Conservation (phyloP, 1,139 yeast genomes). For the Geotrichum reessii region DNA sequence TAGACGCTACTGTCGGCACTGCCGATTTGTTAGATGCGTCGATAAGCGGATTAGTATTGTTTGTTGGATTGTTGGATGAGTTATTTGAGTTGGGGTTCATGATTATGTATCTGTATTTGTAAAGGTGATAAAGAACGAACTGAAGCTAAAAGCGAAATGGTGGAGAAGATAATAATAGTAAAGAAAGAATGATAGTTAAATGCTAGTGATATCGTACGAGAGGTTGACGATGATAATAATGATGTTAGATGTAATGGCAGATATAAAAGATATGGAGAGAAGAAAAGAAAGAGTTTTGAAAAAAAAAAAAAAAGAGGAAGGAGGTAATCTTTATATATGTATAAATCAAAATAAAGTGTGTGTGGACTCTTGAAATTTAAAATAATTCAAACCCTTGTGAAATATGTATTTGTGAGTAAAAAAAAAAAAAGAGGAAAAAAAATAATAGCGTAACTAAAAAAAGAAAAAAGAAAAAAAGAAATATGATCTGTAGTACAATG, state of each 20-base stretch:
- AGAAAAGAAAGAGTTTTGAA: not conserved
- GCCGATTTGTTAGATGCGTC: not conserved
- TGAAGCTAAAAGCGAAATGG: not conserved
- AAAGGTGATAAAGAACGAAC: not conserved
- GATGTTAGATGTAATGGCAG: not conserved
- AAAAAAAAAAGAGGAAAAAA: not conserved
- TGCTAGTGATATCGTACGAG: not conserved
- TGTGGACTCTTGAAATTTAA: not conserved
- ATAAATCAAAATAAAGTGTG: not conserved
- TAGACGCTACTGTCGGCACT: conserved; percentile 15
- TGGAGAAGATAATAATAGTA: not conserved
- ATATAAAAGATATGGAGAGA: not conserved
- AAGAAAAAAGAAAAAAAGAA: conserved; percentile 3
- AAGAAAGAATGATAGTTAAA: not conserved
- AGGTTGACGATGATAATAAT: not conserved
- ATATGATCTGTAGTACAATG: not conserved
- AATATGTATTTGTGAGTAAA: not conserved
- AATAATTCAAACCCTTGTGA: not conserved
- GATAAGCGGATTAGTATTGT: not conserved
- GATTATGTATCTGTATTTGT: conserved; percentile 1
- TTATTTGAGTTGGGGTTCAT: not conserved
- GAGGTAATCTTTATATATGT: not conserved
- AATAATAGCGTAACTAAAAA: not conserved
- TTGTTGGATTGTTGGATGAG: conserved; percentile 8
- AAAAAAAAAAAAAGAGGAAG: not conserved